Evolutionary conservation across 331 rosid genomes (phyloP).

Genomic region (Stylosanthes scabra): DNA sequence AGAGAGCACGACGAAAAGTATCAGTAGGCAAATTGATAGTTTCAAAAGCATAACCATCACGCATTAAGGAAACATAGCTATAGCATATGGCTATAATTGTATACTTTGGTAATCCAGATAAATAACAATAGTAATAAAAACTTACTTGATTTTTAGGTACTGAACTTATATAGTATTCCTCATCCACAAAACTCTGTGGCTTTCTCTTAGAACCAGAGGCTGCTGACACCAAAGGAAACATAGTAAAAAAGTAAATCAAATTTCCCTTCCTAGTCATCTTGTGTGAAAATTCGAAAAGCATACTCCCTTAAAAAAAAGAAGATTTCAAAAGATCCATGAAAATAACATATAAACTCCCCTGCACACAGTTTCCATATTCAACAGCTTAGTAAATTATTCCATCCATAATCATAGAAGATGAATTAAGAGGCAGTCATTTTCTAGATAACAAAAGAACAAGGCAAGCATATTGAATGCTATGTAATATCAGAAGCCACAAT

Average conservation of each 20-base stretch:
- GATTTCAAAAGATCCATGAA: background rate
- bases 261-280: conserved; percentile 12
- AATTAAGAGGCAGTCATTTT: background rate
- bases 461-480: background rate
- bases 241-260: conserved; percentile 24
- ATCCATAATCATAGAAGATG: background rate
- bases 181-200: conserved; percentile 74
- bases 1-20: conserved; percentile 34
- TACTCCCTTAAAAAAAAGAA: background rate
- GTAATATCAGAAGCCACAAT: background rate
- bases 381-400: background rate
- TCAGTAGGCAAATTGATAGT: conserved; percentile 21
- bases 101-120: conserved; percentile 29
- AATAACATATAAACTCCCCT: background rate
- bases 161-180: conserved; percentile 83
- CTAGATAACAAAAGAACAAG: background rate
- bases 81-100: conserved; percentile 12
- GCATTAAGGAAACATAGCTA: background rate
- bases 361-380: background rate
- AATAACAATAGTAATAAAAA: conserved; percentile 30
- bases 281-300: conserved; percentile 31
- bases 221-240: conserved; percentile 40
- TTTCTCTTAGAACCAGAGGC: conserved; percentile 74
- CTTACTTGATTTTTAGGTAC: conserved; percentile 84
- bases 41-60: conserved; percentile 30